Conservation (phyloP, 257 asterid genomes). For the Echium plantagineum region DNA sequence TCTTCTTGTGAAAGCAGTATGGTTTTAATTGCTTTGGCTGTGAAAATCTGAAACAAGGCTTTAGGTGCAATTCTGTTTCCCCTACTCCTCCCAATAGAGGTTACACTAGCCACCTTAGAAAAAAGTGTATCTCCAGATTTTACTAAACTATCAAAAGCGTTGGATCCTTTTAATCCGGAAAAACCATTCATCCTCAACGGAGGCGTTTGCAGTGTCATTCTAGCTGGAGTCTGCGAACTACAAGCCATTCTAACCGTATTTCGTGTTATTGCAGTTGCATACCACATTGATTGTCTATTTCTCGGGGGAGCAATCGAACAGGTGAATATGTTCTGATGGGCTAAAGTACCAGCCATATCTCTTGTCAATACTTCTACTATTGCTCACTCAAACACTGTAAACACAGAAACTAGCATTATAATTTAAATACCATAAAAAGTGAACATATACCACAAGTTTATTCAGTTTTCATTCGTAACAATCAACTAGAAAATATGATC, state of each 20-base stretch:
- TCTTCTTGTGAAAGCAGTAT: conserved; percentile 99
- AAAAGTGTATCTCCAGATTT: conserved; percentile 40
- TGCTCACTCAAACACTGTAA: too few relatives aligned
- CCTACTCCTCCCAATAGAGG: conserved; percentile 33
- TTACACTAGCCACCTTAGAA: conserved; percentile 49
- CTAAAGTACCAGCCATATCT: conserved; percentile 60
- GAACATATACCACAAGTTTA: too few relatives aligned
- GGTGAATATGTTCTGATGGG: conserved; percentile 52
- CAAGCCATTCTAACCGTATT: conserved; percentile 46
- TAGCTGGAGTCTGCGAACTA: conserved; percentile 17
- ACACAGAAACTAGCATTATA: too few relatives aligned
- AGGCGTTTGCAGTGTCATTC: too few relatives aligned
- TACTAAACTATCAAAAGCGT: conserved; percentile 49
- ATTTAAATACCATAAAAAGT: too few relatives aligned
- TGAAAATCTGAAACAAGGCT: conserved; percentile 97
- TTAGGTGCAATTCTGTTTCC: conserved; percentile 44
- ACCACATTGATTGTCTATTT: conserved; percentile 36
- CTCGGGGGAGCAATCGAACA: conserved; percentile 39
- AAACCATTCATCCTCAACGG: conserved; percentile 37
- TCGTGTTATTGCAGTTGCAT: conserved; percentile 27
- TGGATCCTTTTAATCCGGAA: conserved; percentile 59
- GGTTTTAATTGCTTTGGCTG: conserved; percentile 89
- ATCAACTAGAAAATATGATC: too few relatives aligned
- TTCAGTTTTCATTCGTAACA: too few relatives aligned
- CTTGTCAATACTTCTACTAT: conserved; percentile 19